Evolutionary conservation across 225 moss, liverwort and hornwort genomes (phyloP).

Genomic region (Pseudoscleropodium purum): DNA sequence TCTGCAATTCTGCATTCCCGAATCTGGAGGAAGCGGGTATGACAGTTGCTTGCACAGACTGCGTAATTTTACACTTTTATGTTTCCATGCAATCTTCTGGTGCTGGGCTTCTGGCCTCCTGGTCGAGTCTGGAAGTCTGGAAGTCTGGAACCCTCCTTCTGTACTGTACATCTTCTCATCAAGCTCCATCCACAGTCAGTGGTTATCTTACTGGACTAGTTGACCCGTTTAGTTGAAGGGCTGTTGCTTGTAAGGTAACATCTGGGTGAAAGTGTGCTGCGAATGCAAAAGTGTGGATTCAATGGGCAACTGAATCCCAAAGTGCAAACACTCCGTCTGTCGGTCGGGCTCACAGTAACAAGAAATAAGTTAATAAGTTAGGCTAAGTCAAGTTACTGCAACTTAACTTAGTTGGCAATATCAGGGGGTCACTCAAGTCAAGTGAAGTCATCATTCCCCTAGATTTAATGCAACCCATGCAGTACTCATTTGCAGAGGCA

Average conservation of each 20-base stretch:
- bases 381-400: not conserved
- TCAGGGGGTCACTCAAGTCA: not conserved
- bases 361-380: not conserved
- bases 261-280: not conserved
- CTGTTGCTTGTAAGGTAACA: not conserved
- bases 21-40: not conserved
- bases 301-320: not conserved
- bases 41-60: not conserved
- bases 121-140: no score
- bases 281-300: not conserved
- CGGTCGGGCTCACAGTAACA: not conserved
- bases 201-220: not conserved
- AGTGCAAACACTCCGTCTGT: not conserved
- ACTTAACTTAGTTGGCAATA: not conserved
- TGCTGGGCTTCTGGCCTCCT: not conserved
- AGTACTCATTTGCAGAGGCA: not conserved
- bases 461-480: not conserved
- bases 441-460: not conserved
- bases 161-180: not conserved
- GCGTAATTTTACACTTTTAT: not conserved
- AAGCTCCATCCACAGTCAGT: not conserved
- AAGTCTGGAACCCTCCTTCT: not conserved
- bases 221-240: not conserved
- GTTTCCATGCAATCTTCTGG: not conserved
- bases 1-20: not conserved